Evolutionary conservation across 2,329 filamentous ascomycete species (phyloP).

Genomic region (Epichloe festucae): DNA sequence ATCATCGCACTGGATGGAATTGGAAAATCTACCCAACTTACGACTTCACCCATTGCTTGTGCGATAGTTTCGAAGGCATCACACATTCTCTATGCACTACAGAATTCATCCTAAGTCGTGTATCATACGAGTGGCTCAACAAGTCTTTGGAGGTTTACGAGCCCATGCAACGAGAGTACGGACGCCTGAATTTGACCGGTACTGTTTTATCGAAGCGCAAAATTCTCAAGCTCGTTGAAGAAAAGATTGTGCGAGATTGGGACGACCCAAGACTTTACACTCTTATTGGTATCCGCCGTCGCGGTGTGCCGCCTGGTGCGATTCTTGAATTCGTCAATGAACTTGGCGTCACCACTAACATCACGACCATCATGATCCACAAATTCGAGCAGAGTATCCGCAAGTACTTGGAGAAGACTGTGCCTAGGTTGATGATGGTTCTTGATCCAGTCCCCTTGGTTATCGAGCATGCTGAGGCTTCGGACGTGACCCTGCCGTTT

Average conservation of each 20-base stretch:
- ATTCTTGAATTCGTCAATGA: constrained; percentile 85
- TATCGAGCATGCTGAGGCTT: constrained; percentile 59
- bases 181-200: constrained; percentile 54
- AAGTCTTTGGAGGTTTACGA: constrained; percentile 70
- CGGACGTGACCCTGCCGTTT: constrained; percentile 61
- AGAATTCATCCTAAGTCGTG: constrained; percentile 74
- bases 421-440: constrained; percentile 80
- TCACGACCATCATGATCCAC: constrained; percentile 63
- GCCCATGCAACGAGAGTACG: constrained; percentile 86
- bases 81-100: constrained; percentile 89
- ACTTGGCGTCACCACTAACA: constrained; percentile 75
- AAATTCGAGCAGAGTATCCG: constrained; percentile 81
- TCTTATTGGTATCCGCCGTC: constrained; percentile 66
- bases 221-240: constrained; percentile 65
- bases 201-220: constrained; percentile 81
- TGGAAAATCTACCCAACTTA: constrained; percentile 96
- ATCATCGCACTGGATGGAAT: constrained; percentile 66
- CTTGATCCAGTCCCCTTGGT: constrained; percentile 73
- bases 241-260: constrained; percentile 73
- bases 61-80: constrained; percentile 84
- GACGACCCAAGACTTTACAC: constrained; percentile 87
- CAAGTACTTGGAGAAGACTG: constrained; percentile 74
- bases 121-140: constrained; percentile 86
- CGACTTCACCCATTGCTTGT: constrained; percentile 82
- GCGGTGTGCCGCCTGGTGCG: constrained; percentile 77